Evolutionary conservation across 2,329 filamentous ascomycete genomes (phyloP), one percentile per base, ranked within the genome.

Genomic region (Talaromyces funiculosus): DNA sequence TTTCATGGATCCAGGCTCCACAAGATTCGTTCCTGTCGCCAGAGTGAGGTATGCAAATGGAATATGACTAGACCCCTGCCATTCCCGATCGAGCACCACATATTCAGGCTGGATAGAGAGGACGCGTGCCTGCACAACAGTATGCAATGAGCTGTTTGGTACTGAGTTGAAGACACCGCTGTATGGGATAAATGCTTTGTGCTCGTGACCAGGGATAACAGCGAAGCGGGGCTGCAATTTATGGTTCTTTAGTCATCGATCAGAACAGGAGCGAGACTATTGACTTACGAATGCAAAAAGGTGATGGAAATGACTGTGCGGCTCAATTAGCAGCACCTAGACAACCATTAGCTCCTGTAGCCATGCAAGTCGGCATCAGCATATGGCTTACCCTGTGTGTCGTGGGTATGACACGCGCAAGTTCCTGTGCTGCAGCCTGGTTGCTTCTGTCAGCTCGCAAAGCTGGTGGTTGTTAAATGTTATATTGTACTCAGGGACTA

Each of bases 131-230:
- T 71, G 71, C n/a, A 73, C 64, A 16, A 73, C 66, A 3, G 63
- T 54, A 58, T 73, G 72, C 18, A 62, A 59, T 5, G 65, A 59
- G 6, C 68, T 57, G 22, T 67, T 64, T 8, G 69, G 64, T 2
- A 65, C 57, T 0, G 62, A 63, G 2, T 68, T 62, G 57, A 74
- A 75, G 12, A 75, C 62, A 1, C 66, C 66, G 22, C 59, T 71
- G 63, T 75, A 73, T 4, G 69, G 71, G 51, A 74, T 69, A 57
- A 74, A 73, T 0, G 72, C 71, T 61, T 74, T 74, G 37, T 74
- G 72, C 54, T 74, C 72, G 29, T 75, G 71, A 7, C 69, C 70
- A 0, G 72, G 65, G 14, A 72, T 63, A 9, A 74, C 67, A 2
- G 72, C 69, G 56, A 73, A 73, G 2, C 70, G 69, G 56, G 71